phyloP scores from a whole-genome alignment of 441 rosid genomes.

The Hura crepitans region DNA sequence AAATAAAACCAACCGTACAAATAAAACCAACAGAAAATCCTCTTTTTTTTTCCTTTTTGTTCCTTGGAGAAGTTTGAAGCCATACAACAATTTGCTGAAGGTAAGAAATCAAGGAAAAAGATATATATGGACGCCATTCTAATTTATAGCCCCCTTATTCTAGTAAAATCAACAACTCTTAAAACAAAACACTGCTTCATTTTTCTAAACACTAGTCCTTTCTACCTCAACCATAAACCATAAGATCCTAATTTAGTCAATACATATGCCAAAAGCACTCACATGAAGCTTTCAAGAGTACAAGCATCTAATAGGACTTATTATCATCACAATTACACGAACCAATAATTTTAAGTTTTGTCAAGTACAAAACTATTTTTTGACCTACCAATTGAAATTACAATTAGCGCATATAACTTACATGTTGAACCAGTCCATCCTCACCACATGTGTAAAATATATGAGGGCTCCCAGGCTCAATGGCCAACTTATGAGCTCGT shows the following conservation, averaged over 20 bases:
- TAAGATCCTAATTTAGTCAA: not conserved
- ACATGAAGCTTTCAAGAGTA: not conserved
- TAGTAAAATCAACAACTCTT: not conserved
- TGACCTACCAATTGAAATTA: not conserved
- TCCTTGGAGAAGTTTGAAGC: not conserved
- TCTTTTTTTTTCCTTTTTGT: not conserved
- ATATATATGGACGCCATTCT: conserved; percentile 8
- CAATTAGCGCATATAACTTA: conserved; percentile 35
- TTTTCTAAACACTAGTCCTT: not conserved
- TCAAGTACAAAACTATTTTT: not conserved
- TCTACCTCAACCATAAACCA: not conserved
- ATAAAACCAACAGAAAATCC: not conserved
- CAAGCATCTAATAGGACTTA: not conserved
- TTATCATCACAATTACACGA: not conserved
- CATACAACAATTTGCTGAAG: not conserved
- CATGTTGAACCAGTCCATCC: conserved; percentile 90
- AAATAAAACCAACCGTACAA: no score
- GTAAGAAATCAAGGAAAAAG: not conserved
- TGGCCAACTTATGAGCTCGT: conserved; percentile 69
- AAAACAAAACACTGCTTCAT: not conserved
- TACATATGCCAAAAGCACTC: not conserved
- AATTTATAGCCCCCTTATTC: not conserved
- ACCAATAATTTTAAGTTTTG: conserved; percentile 1
- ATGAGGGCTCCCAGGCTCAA: conserved; percentile 91
- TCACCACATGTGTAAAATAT: conserved; percentile 79